These are phyloP conservation scores for Umbelopsis sp. DNA, from an alignment of 192 early-diverging fungal genomes.

Conservation along the genomic window DNA sequence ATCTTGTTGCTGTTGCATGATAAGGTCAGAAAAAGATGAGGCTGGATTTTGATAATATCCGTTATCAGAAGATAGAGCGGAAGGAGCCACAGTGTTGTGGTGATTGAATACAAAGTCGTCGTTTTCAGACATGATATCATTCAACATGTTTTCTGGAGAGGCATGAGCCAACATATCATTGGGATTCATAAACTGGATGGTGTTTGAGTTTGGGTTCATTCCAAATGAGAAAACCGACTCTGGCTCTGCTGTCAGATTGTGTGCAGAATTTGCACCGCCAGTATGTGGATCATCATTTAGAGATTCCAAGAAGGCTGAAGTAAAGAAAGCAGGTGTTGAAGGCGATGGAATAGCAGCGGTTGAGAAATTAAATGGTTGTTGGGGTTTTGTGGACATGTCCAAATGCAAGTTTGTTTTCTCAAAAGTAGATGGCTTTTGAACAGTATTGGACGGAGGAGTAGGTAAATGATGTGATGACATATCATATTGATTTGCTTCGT, in stretches of 20 bases:
- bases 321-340: conserved; percentile 70
- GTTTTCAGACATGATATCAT: conserved; percentile 3
- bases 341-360: conserved; percentile 48
- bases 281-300: conserved; percentile 48
- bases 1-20: conserved; percentile 13
- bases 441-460: conserved; percentile 31
- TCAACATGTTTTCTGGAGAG: not conserved
- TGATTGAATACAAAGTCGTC: conserved; percentile 12
- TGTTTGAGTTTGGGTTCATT: conserved; percentile 31
- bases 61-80: conserved; percentile 21
- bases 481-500: conserved; percentile 22
- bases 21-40: conserved; percentile 24
- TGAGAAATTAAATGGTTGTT: conserved; percentile 12
- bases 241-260: conserved; percentile 29
- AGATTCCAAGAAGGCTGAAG: conserved; percentile 69
- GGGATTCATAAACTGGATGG: conserved; percentile 40
- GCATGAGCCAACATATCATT: conserved; percentile 21
- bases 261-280: conserved; percentile 16
- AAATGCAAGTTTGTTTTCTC: conserved; percentile 4
- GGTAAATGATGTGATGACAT: conserved; percentile 36
- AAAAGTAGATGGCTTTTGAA: not conserved
- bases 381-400: conserved; percentile 17
- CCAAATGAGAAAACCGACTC: conserved; percentile 41
- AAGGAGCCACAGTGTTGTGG: conserved; percentile 1
- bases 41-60: conserved; percentile 7